phyloP scores from a whole-genome alignment of 305 asterid species.

The Andrographis paniculata region DNA sequence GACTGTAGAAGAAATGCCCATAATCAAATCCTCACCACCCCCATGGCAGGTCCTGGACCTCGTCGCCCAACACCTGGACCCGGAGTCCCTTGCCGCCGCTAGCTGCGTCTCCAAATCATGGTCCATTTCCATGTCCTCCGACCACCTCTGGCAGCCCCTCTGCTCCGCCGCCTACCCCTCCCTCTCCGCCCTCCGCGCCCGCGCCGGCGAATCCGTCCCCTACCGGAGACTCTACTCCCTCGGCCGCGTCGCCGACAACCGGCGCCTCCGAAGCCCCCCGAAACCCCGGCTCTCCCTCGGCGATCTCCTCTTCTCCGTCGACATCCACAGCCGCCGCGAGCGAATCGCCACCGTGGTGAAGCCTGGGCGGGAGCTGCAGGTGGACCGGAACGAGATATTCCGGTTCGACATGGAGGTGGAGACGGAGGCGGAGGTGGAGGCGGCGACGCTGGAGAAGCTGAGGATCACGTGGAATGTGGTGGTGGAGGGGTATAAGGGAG shows the following conservation, averaged over 20 bases:
- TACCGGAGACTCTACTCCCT: constrained; percentile 41
- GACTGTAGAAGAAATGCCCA: not conserved
- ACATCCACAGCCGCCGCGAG: constrained; percentile 20
- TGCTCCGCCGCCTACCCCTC: constrained; percentile 53
- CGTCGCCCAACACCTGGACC: constrained; percentile 47
- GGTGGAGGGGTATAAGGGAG: constrained; percentile 43
- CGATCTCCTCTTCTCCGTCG: constrained; percentile 42
- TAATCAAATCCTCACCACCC: constrained; percentile 15
- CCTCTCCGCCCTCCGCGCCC: constrained; percentile 42
- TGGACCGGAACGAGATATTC: constrained; percentile 31
- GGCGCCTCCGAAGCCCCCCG: constrained; percentile 32
- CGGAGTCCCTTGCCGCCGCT: constrained; percentile 50
- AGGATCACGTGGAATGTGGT: constrained; percentile 65
- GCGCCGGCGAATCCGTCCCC: constrained; percentile 11
- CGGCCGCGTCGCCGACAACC: constrained; percentile 39
- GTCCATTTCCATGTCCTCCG: constrained; percentile 48
- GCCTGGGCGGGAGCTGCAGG: constrained; percentile 28
- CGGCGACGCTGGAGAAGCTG: constrained; percentile 29
- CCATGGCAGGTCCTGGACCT: constrained; percentile 69
- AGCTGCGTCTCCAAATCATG: constrained; percentile 60
- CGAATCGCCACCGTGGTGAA: constrained; percentile 20
- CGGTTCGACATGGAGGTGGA: constrained; percentile 43
- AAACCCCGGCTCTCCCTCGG: constrained; percentile 41
- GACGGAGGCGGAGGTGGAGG: constrained; percentile 4
- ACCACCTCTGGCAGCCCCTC: constrained; percentile 69